Evolutionary conservation across 352 stramenopile genomes (phyloP), one percentile per base, ranked within the genome.

Genomic region (Phytopythium aichiense): DNA sequence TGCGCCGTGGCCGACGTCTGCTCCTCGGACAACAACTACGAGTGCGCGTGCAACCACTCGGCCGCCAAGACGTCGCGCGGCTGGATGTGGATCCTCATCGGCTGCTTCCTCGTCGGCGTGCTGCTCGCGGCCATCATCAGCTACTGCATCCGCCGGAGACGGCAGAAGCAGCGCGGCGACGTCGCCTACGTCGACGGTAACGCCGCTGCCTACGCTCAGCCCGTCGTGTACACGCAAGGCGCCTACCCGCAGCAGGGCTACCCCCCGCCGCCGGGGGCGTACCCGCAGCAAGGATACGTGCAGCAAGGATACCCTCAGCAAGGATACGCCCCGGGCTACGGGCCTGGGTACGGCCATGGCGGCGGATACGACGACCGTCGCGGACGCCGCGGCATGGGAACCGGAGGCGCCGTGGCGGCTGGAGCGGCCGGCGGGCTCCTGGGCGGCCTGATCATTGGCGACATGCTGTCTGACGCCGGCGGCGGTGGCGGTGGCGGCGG

Each of bases 11-110:
- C 48, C 28, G 69, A 74, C 12, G 71, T 71, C 53, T 84, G 73
- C 69, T 73, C 56, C 23, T 71, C 60, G 35, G 71, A 75, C 42
- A 75, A 48, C 37, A 80, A 65, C 28, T 80, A 78, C 56, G 62
- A 77, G 33, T 91, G 79, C 69, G 63, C 68, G 18, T 87, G 72
- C 66, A 67, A 71, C 55, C 56, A 72, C 58, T 57, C 50, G 20
- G 54, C 49, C 30, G 61, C 60, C 31, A 31, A 56, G 20, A 56
- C 60, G 20, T 70, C 67, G 35, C 66, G 53, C 60, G 62, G 73
- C 60, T 74, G 62, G 58, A 55, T 80, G 45, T 79, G 70, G 64
- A 61, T 73, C 38, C 56, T 63, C 37, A 45, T 81, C 43, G 68
- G 66, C 25, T 58, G 73, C 31, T 70, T 81, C 56, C 37, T 63